Evolutionary conservation across 2,329 filamentous ascomycete species (phyloP), one percentile per base, ranked within the genome.

Genomic region (Fusarium liriodendri): DNA sequence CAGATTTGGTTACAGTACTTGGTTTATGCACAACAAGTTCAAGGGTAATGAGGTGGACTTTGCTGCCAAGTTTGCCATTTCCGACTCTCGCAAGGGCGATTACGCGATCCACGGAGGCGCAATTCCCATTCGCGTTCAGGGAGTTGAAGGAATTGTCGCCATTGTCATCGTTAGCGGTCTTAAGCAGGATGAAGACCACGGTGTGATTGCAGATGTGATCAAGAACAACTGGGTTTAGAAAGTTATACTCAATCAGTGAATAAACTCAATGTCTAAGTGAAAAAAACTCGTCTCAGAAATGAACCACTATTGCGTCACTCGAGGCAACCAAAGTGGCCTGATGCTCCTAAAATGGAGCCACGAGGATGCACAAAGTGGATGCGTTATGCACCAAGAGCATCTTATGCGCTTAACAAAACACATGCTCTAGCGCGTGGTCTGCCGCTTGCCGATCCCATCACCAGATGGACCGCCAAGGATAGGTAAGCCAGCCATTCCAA

Each of bases 61-160:
- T 81, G 87, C 87, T 20, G 85, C 86, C 35, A 92, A 93, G 80
- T 93, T 89, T 78, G 90, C 87, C 37, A 84, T 95, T 78, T 87
- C 88, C 7, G 83, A 84, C 45, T 87, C 87, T 59, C 85, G 86
- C 18, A 88, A 87, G 3, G 86, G 87, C 63, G 85, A 89, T 35
- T 96, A 93, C 84, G 93, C 93, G 1, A 93, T 95, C 71, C 93
- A 95, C 81, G 94, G 94, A 0, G 94, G 94, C 25, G 94, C 87
- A 0, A 90, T 94, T 72, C 94, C 94, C 0, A 88, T 96, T 35
- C 87, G 90, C 9, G 93, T 96, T 8, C 84, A 84, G 62, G 92
- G 92, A 0, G 92, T 95, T 1, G 93, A 95, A 83, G 94, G 93
- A 0, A 84, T 95, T 4, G 91, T 95, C 10, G 94, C 89, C 1